Evolutionary conservation across 1,139 yeast genomes (phyloP).

Genomic region (Wickerhamiella infanticola): DNA sequence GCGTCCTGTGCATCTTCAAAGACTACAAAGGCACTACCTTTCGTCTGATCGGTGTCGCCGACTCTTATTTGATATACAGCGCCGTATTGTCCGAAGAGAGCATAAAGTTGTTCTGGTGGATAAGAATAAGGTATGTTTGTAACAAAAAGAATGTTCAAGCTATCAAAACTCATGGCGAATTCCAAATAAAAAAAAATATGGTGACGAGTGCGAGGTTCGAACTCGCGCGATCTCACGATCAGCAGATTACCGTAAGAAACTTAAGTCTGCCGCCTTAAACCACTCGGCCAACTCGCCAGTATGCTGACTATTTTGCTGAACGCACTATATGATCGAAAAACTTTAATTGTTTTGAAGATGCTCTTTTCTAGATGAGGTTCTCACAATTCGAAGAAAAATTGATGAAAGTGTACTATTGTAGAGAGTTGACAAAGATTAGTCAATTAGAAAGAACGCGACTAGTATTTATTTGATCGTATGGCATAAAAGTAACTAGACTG

Average conservation of each 20-base stretch:
- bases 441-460: no score
- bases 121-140: conserved; percentile 35
- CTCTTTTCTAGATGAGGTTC: neutral
- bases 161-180: neutral
- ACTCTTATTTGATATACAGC: conserved; percentile 35
- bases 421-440: no score
- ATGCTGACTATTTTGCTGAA: neutral
- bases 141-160: conserved; percentile 1
- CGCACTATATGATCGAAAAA: neutral
- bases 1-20: conserved; percentile 38
- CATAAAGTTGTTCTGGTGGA: conserved; percentile 34
- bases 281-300: conserved; percentile 25
- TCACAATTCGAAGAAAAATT: neutral
- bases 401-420: no score
- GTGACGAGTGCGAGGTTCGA: conserved; percentile 28
- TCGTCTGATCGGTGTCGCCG: conserved; percentile 31
- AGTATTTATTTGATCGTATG: no score
- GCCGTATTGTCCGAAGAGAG: conserved; percentile 43
- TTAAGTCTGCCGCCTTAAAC: conserved; percentile 26
- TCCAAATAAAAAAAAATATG: conserved; percentile 6
- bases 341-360: neutral
- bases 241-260: conserved; percentile 19
- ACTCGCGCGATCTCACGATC: conserved; percentile 26
- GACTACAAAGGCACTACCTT: conserved; percentile 45
- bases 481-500: no score